A percentile compares a stretch with the other conserved stretches of the same genome.
These are phyloP conservation scores for Diplocarpon rosae DNA, from an alignment of 2,329 filamentous ascomycete genomes.

Conservation along the genomic window DNA sequence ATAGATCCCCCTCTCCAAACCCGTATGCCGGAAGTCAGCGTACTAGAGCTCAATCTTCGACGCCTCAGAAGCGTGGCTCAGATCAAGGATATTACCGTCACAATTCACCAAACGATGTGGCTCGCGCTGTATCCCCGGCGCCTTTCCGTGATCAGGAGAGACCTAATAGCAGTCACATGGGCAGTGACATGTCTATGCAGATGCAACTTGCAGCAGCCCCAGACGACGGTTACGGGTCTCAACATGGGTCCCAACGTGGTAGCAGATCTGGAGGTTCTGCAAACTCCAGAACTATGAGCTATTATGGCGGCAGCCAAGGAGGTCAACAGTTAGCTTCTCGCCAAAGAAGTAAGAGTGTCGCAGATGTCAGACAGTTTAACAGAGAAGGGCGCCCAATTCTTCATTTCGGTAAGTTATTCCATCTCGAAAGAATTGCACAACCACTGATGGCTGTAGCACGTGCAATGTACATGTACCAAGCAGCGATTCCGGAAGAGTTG, in stretches of 20 bases:
- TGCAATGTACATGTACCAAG: slow-evolving; percentile 87
- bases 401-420: slow-evolving; percentile 71
- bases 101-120: slow-evolving; percentile 34
- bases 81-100: slow-evolving; percentile 42
- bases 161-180: slow-evolving; percentile 35
- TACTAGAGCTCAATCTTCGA: slow-evolving; percentile 26
- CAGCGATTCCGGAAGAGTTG: slow-evolving; percentile 90
- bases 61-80: slow-evolving; percentile 36
- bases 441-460: slow-evolving; percentile 49
- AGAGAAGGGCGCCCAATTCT: slow-evolving; percentile 78
- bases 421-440: not conserved
- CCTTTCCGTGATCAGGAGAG: slow-evolving; percentile 32
- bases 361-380: slow-evolving; percentile 72
- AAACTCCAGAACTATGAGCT: slow-evolving; percentile 39
- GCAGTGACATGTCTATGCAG: slow-evolving; percentile 52
- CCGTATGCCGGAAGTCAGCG: slow-evolving; percentile 39
- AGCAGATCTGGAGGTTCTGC: slow-evolving; percentile 38
- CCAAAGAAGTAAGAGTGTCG: slow-evolving; percentile 71
- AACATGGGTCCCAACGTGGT: slow-evolving; percentile 33
- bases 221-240: slow-evolving; percentile 48
- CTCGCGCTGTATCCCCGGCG: slow-evolving; percentile 36
- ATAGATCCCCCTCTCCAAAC: slow-evolving; percentile 50
- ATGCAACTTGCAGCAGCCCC: slow-evolving; percentile 50
- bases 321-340: slow-evolving; percentile 31
- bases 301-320: slow-evolving; percentile 35